Percentiles rank a stretch among this genome's conserved stretches.
These are phyloP conservation scores for Eimeria praecox DNA, from an alignment of 169 alveolate genomes.

Conservation along the genomic window DNA sequence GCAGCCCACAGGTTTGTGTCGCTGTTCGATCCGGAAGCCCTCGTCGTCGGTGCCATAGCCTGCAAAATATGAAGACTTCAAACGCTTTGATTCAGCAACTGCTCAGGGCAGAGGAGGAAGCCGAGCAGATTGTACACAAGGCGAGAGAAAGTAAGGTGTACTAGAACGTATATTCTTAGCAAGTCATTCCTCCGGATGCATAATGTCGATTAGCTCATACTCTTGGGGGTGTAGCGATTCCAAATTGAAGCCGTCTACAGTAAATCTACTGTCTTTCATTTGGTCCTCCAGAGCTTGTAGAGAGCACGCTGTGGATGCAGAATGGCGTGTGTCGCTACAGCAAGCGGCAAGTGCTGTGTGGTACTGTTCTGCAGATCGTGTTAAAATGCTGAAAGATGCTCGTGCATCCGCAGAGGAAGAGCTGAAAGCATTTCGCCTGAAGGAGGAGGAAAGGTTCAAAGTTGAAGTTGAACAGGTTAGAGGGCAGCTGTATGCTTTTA, in stretches of 20 bases:
- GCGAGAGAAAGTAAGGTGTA: slow-evolving; percentile 80
- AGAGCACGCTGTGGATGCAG: background rate
- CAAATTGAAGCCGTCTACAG: background rate
- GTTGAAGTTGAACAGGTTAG: slow-evolving; percentile 80
- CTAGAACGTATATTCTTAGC: background rate
- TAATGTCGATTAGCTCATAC: background rate
- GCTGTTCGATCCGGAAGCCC: background rate
- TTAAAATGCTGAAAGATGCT: slow-evolving; percentile 80
- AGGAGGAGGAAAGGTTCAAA: slow-evolving; percentile 81
- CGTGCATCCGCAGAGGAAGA: slow-evolving; percentile 82
- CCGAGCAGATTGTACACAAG: slow-evolving; percentile 82
- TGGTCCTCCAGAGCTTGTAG: background rate
- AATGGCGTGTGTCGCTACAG: background rate
- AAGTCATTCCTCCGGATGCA: background rate
- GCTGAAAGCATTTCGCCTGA: slow-evolving; percentile 78
- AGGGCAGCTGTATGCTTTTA: background rate
- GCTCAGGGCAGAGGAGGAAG: slow-evolving; percentile 83
- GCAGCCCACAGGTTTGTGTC: background rate
- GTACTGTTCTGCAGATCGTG: slow-evolving; percentile 68
- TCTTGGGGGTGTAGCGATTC: background rate
- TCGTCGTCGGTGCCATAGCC: background rate
- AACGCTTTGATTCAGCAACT: slow-evolving; percentile 83
- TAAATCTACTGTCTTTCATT: background rate
- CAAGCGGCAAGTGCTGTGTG: background rate
- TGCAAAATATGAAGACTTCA: slow-evolving; percentile 77